Evolutionary conservation across 1,284 basidiomycete species (phyloP).

Genomic region (Cryptococcus hybrid): DNA sequence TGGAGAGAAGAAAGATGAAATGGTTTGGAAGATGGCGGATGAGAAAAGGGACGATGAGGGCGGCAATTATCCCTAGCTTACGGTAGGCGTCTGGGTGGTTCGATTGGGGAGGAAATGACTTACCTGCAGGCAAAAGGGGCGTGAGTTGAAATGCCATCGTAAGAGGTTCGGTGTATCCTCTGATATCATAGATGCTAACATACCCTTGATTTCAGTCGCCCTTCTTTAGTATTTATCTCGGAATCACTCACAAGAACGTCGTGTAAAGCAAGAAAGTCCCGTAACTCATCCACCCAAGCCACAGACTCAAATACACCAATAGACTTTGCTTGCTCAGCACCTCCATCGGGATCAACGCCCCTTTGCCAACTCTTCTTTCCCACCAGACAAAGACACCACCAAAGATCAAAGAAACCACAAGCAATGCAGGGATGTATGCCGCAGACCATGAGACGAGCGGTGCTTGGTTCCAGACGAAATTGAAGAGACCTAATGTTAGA

Average conservation of each 20-base stretch:
- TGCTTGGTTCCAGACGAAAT: constrained; percentile 37
- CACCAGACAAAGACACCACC: constrained; percentile 24
- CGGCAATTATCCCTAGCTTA: not conserved
- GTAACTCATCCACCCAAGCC: constrained; percentile 34
- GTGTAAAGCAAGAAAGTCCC: constrained; percentile 28
- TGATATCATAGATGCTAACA: constrained; percentile 20
- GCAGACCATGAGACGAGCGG: constrained; percentile 20
- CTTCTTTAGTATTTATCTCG: not conserved
- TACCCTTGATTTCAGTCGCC: no score
- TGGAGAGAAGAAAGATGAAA: constrained; percentile 25
- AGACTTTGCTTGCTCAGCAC: constrained; percentile 20
- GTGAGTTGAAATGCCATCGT: constrained; percentile 20
- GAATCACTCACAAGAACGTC: constrained; percentile 17
- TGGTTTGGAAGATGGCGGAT: constrained; percentile 23
- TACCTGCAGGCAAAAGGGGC: constrained; percentile 13
- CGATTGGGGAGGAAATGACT: not conserved
- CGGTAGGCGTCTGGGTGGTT: no score
- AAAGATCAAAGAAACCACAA: constrained; percentile 22
- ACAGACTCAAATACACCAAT: constrained; percentile 26
- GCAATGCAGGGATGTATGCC: constrained; percentile 25
- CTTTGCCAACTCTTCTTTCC: constrained; percentile 18
- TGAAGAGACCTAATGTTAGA: constrained; percentile 27
- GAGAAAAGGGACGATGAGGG: constrained; percentile 21
- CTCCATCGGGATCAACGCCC: constrained; percentile 26
- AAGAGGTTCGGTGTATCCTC: constrained; percentile 20